Base-by-base conservation (phyloP, 2,329 filamentous ascomycete genomes). In the Apiospora marii region DNA sequence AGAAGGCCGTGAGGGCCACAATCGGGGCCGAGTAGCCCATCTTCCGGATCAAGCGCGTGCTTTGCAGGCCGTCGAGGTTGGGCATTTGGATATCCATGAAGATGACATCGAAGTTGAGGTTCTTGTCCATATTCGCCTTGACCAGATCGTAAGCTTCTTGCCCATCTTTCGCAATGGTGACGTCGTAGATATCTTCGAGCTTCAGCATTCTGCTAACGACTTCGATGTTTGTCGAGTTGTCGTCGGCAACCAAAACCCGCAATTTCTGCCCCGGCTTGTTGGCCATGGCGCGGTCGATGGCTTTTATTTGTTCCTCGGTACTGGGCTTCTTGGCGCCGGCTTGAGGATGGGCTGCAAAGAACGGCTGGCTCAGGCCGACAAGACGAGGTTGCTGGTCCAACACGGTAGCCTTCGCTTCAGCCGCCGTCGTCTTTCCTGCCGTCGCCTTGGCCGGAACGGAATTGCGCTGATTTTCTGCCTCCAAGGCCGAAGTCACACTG, bases 21-120 rank as follows among this genome's bases (percentile, higher is more conserved):
- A 98, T 98, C 0, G 95, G 95, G 1, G 93, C 93, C 14, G 89
- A 91, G 82, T 96, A 98, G 1, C 95, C 95, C 85, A 96, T 93
- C 80, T 94, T 87, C 8, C 95, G 90, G 77, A 98, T 98, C 46
- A 97, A 85, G 13, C 92, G 89, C 0, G 95, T 98, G 67, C 93
- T 95, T 80, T 98, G 92, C 34, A 98, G 85, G 1, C 95, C 95
- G 79, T 98, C 95, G 19, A 98, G 88, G 74, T 96, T 97, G 4
- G 95, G 95, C 95, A 98, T 98, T 83, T 94, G 94, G 10, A 98
- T 92, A 78, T 98, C 95, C 95, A 98, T 98, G 79, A 98, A 96
- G 74, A 98, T 96, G 37, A 98, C 87, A 76, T 97, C 94, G 80
- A 96, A 98, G 2, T 89, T 88, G 71, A 89, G 87, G 70, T 92